Evolutionary conservation across 116 monocot species (phyloP).

Genomic region (Iris pallida): DNA sequence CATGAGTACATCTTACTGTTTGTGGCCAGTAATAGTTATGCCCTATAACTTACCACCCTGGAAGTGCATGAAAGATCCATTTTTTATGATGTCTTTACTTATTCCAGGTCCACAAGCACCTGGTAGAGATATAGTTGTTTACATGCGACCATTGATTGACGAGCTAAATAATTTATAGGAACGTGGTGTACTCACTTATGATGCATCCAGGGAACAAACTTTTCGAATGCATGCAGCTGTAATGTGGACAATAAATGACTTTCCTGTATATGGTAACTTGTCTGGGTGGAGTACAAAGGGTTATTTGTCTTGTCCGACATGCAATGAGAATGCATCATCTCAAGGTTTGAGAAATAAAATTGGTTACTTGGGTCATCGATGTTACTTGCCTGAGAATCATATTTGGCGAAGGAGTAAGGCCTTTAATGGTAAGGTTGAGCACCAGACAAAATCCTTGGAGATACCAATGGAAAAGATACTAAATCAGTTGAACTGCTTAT

Average conservation of each 20-base stretch:
- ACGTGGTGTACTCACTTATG: constrained; percentile 5
- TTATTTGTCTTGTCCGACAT: background rate
- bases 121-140: constrained; percentile 16
- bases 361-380: constrained; percentile 1
- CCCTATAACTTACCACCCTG: constrained; percentile 18
- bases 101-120: constrained; percentile 10
- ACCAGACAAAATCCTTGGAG: background rate
- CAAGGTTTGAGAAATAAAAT: background rate
- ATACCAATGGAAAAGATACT: background rate
- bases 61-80: constrained; percentile 9
- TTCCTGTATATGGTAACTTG: constrained; percentile 4
- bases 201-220: background rate
- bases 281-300: too few species aligned
- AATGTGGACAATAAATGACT: constrained; percentile 8
- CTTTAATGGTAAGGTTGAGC: background rate
- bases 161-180: constrained; percentile 1
- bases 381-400: background rate
- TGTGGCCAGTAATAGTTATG: background rate
- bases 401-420: background rate
- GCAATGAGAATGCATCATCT: background rate
- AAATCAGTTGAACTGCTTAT: background rate
- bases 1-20: constrained; percentile 3
- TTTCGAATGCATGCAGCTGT: constrained; percentile 1
- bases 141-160: constrained; percentile 8
- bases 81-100: constrained; percentile 12